Percentiles rank a stretch among this genome's conserved stretches.
Conservation (phyloP, 768 basidiomycete genomes). For the Lyophyllum decastes region DNA sequence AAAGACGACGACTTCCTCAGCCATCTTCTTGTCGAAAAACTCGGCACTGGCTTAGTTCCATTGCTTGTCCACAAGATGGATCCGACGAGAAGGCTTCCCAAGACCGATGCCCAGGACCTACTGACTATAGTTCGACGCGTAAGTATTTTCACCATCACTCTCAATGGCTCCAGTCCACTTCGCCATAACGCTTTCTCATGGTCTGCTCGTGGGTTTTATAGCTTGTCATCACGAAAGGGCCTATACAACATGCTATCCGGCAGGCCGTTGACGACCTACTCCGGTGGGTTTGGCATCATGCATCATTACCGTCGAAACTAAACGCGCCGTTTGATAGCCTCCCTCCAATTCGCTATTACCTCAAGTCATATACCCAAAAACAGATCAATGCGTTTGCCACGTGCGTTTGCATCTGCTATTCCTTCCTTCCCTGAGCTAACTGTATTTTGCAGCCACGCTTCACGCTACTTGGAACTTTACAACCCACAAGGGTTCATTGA, state of each 20-base stretch:
- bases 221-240: constrained; percentile 61
- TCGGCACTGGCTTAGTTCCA: constrained; percentile 79
- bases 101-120: constrained; percentile 68
- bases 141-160: constrained; percentile 29
- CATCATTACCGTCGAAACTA: constrained; percentile 22
- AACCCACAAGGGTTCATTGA: constrained; percentile 82
- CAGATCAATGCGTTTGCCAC: constrained; percentile 92
- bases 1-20: constrained; percentile 91
- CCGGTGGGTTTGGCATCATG: constrained; percentile 42
- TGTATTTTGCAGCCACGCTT: constrained; percentile 65
- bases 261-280: constrained; percentile 80
- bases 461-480: constrained; percentile 87
- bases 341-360: constrained; percentile 73
- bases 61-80: constrained; percentile 92
- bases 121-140: constrained; percentile 80
- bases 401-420: constrained; percentile 52
- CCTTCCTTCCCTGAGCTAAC: constrained; percentile 22
- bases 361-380: constrained; percentile 73
- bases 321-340: constrained; percentile 48
- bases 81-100: constrained; percentile 71
- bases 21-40: constrained; percentile 86
- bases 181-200: constrained; percentile 23
- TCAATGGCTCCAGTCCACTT: constrained; percentile 22
- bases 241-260: constrained; percentile 58
- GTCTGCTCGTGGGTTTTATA: constrained; percentile 29